Base-by-base conservation (phyloP, 352 stramenopile species). In the Globisporangium rhizosaccharum region DNA sequence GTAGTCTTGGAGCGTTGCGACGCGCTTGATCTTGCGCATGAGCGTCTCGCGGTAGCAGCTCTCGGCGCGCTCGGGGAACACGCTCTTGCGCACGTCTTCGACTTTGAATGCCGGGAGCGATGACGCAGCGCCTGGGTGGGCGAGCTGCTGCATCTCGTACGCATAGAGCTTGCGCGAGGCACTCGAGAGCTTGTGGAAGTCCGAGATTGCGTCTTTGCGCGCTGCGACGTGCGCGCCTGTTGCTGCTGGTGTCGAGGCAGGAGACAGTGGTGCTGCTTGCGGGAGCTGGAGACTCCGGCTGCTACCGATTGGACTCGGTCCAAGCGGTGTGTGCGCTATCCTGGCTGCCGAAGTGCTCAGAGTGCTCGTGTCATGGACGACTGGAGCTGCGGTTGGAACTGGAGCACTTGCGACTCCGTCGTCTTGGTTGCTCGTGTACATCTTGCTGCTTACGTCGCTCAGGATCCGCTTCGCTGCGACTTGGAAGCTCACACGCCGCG, bases 31-130 rank as follows among this genome's bases (percentile, higher is more conserved):
- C 33, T 81, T 83, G 18, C 69, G 62, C n/a, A 90, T 60, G 53
- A 92, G 75, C 41, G 77, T 68, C 42, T 82, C 68, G 18, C 72
- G 76, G 65, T 89, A 92, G 52, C 80, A 57, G 18, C 57, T 57
- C 30, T 69, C 73, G 3, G 90, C 36, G 0, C 61, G 68, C n/a
- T 86, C 78, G 0, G 74, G 69, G 47, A 88, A 88, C 0, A 66
- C 62, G 23, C 75, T 69, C 57, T 81, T 84, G 0, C 80, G 70
- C 7, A 86, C 67, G 7, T 85, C 76, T 55, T 86, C 73, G 1
- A 79, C 58, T 46, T 83, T 85, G 45, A 72, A 62, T 11, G 56
- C 50, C 0, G 74, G 61, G 12, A 75, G 60, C 20, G 17, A 45
- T 5, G 9, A 26, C 8, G 36, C 28, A 17, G 62, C 53, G 42